Percentiles rank a stretch among this genome's conserved stretches.
phyloP scores from a whole-genome alignment of 2,329 filamentous ascomycete genomes.

The Beauveria bassiana region DNA sequence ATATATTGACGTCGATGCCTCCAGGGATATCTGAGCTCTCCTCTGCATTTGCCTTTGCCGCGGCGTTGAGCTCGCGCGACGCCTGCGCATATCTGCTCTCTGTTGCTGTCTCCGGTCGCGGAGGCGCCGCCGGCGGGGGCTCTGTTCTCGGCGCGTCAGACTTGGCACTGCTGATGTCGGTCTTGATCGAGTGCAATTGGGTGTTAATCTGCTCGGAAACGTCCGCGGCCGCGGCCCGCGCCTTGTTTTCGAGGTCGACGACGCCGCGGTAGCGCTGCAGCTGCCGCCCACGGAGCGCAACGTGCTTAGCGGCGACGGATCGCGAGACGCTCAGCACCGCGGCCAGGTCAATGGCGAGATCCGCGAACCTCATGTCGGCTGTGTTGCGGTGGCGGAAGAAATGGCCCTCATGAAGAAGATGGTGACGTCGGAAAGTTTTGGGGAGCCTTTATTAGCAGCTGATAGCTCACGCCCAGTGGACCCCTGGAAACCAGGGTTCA shows the following conservation, averaged over 20 bases:
- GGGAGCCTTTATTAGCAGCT: neutral
- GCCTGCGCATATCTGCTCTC: conserved; percentile 5
- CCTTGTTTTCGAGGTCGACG: conserved; percentile 24
- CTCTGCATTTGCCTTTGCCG: conserved; percentile 14
- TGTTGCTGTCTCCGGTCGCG: neutral
- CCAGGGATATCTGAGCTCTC: conserved; percentile 28
- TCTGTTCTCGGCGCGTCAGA: neutral
- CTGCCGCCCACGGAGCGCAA: conserved; percentile 48
- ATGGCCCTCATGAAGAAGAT: conserved; percentile 11
- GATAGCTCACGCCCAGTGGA: neutral
- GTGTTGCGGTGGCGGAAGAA: conserved; percentile 19
- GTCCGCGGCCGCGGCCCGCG: conserved; percentile 7
- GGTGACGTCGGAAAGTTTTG: neutral
- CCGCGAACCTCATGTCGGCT: conserved; percentile 50
- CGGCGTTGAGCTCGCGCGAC: conserved; percentile 1
- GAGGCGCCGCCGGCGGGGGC: neutral
- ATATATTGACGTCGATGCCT: conserved; percentile 39
- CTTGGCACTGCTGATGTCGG: neutral
- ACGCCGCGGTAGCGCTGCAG: conserved; percentile 38
- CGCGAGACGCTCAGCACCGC: conserved; percentile 63
- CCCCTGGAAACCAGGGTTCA: neutral
- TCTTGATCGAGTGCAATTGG: neutral
- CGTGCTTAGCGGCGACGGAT: conserved; percentile 56
- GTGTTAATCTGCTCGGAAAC: neutral
- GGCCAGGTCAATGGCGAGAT: conserved; percentile 60